Percentiles rank a stretch among this genome's conserved stretches.
phyloP scores from a whole-genome alignment of 129 eudicot genomes.

The Centella asiatica region DNA sequence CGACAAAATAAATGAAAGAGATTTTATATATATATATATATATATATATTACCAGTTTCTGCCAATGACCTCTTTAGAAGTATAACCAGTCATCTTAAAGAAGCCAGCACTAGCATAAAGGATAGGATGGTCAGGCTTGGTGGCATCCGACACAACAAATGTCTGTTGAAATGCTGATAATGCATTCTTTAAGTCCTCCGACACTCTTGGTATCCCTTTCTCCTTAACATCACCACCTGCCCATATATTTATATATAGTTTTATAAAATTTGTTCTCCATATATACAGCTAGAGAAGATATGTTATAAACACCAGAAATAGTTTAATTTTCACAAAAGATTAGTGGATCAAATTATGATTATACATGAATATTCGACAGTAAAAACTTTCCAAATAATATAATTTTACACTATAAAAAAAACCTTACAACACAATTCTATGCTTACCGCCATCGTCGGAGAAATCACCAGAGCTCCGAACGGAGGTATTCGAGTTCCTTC shows the following conservation, averaged over 20 bases:
- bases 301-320: too few species aligned
- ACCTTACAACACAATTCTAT: not conserved
- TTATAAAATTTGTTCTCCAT: too few species aligned
- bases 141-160: slow-evolving; percentile 93
- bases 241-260: not conserved
- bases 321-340: too few species aligned
- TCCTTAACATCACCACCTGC: slow-evolving; percentile 19
- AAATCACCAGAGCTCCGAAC: slow-evolving; percentile 75
- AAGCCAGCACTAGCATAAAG: slow-evolving; percentile 96
- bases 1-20: too few species aligned
- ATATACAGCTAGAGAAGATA: too few species aligned
- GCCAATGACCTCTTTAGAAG: slow-evolving; percentile 81
- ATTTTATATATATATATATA: too few species aligned
- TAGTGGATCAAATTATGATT: too few species aligned
- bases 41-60: slow-evolving; percentile 96
- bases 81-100: slow-evolving; percentile 96
- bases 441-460: slow-evolving; percentile 69
- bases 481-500: slow-evolving; percentile 75
- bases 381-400: too few species aligned
- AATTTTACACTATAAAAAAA: too few species aligned
- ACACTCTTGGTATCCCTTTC: slow-evolving; percentile 69
- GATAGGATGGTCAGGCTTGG: slow-evolving; percentile 79
- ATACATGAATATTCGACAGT: too few species aligned
- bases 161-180: slow-evolving; percentile 91
- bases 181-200: slow-evolving; percentile 88